Conservation (phyloP, 441 rosid genomes). For the Adansonia madagascariensis region DNA sequence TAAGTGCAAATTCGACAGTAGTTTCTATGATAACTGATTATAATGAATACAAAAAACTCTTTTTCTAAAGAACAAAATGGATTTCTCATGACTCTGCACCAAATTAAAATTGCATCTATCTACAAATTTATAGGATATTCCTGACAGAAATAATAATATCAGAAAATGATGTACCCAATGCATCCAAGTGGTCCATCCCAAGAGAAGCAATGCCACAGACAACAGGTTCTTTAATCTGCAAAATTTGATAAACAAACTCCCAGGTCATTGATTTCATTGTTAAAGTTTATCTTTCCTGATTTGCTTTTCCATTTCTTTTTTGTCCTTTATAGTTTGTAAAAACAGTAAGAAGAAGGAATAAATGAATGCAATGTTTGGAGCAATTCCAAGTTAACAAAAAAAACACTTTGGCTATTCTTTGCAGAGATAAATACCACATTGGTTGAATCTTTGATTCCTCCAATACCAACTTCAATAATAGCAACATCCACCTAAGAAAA, state of each 20-base stretch:
- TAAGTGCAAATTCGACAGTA: neutral
- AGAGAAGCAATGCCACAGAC: conserved; percentile 87
- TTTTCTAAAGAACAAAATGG: neutral
- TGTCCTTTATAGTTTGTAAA: neutral
- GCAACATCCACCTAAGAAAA: conserved; percentile 78
- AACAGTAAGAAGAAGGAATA: neutral
- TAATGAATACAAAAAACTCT: neutral
- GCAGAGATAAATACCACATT: conserved; percentile 67
- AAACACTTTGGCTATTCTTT: neutral
- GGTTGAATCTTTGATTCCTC: conserved; percentile 75
- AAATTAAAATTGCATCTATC: conserved; percentile 3
- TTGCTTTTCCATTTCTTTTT: neutral
- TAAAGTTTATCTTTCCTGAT: neutral
- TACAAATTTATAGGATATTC: conserved; percentile 10
- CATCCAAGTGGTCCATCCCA: conserved; percentile 87
- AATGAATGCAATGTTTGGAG: neutral
- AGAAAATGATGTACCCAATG: conserved; percentile 53
- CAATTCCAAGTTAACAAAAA: neutral
- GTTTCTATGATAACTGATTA: neutral
- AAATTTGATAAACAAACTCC: conserved; percentile 22
- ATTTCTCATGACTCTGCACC: neutral
- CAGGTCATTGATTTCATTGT: conserved; percentile 3
- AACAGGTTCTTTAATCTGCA: conserved; percentile 76
- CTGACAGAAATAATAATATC: conserved; percentile 18
- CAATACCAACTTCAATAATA: conserved; percentile 88